Base-by-base conservation (phyloP, 192 early-diverging fungal genomes). In the Gryganskiella cystojenkinii region DNA sequence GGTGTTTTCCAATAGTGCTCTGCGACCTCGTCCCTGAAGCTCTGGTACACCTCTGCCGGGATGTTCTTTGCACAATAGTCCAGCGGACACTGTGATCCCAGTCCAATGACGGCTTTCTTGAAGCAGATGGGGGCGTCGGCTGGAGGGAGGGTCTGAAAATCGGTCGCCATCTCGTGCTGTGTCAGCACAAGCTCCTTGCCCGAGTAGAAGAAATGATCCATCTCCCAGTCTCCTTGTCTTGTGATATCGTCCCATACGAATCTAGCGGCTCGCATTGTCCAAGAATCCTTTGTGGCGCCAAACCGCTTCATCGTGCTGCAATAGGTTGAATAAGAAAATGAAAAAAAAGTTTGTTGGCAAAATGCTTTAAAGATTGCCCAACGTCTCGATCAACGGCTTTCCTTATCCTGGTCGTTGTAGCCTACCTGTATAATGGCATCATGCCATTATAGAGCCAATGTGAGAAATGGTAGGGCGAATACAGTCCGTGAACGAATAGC, bases 401-500 rank as follows among this genome's bases (percentile, higher is more conserved):
- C 22, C 19, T 19, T 17, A 19, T 50, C 15, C 6, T 19, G 4
- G 6, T 6, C 47, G 22, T 50, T 24, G n/a, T n/a, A n/a, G n/a
- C n/a, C 15, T 37, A 70, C 68, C 59, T 70, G 50, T 61, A 84
- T 0, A 85, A 58, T 10, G 81, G 83, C 2, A 82, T 40, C 50
- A 85, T 54, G 3, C 83, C 79, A 56, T 82, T 85, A 49, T 67
- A 85, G 11, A 85, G 30, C 35, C 51, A 78, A 28, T 85, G 81
- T 0, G 83, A 80, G 28, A 82, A 81, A 43, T 85, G 81, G 13
- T 44, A 71, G 0, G 83, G 81, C 19, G 47, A 61, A 42, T 76
- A 80, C 3, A 85, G 49, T 0, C 79, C 79, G 47, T 82, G 82
- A 17, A 82, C 81, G 56, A 72, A 79, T 3, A 83, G 3, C 0